Evolutionary conservation across 2,329 filamentous ascomycete species (phyloP), one percentile per base, ranked within the genome.

Genomic region (Aureobasidium uvarum): DNA sequence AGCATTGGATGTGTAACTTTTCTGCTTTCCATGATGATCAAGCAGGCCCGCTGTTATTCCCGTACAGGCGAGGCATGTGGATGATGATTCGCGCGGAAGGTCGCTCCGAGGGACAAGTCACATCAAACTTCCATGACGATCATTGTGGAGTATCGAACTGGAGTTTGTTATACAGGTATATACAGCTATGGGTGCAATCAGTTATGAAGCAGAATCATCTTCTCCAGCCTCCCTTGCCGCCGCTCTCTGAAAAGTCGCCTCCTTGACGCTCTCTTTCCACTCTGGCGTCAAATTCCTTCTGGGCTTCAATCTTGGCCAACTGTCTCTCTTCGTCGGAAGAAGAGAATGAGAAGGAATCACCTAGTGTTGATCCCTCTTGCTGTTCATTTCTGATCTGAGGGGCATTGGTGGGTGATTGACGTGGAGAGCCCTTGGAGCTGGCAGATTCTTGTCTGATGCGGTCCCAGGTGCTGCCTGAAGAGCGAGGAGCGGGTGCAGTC

Each of bases 251-350:
- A 66, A 81, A 81, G 59, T 79, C 75, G n/a, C 75, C 76, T 0
- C 80, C 81, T 62, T 76, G 75, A 60, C 82, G 72, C 68, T 84
- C 82, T 65, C 75, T 75, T 68, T 84, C 82, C 5, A 84, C 67
- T 50, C 78, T 73, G 20, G 77, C 76, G 69, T 84, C 81, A 68
- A 84, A 84, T 31, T 83, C 80, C 62, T 74, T 77, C 71, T 84
- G 81, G 31, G 80, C 80, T 67, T 81, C 77, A 46, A 74, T 70
- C 66, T 76, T 79, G 14, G 79, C 80, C 33, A 74, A 69, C 52
- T 77, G 75, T 28, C 76, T 74, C 43, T 83, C 79, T 64, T 80
- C 77, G 6, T 79, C 78, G 1, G 72, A 73, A 1, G 72, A 72
- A 0, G 76, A 77, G 69, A 82, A 83, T 14, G 75, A 74, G 62